These are phyloP conservation scores for Fusarium sublunatum DNA, from an alignment of 2,329 filamentous ascomycete species.

Conservation along the genomic window DNA sequence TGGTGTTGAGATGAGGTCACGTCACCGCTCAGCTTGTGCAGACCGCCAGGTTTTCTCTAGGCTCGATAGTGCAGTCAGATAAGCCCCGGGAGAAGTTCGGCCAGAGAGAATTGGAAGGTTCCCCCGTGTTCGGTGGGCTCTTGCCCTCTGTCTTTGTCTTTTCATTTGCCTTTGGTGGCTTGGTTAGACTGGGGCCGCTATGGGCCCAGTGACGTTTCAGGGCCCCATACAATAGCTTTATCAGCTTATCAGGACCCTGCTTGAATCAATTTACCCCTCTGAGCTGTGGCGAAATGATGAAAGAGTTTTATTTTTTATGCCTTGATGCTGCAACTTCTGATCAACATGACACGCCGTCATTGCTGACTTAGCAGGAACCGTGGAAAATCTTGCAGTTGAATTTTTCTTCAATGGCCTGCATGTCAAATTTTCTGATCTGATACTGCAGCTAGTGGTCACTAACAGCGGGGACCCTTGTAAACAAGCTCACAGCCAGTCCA, in stretches of 20 bases:
- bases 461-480: background rate
- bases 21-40: constrained; percentile 31
- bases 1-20: constrained; percentile 16
- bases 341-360: constrained; percentile 15
- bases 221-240: constrained; percentile 24
- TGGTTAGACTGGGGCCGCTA: constrained; percentile 22
- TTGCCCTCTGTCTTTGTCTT: background rate
- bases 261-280: constrained; percentile 28
- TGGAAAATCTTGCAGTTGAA: constrained; percentile 13
- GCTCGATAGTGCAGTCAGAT: too few relatives aligned
- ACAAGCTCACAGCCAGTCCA: constrained; percentile 17
- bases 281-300: constrained; percentile 22
- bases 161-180: constrained; percentile 11
- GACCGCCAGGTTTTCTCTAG: too few relatives aligned
- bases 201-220: constrained; percentile 29
- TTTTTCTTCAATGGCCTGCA: constrained; percentile 12
- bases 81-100: constrained; percentile 35
- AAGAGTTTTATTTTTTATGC: constrained; percentile 20
- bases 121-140: constrained; percentile 32
- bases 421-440: constrained; percentile 14
- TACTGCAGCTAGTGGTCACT: too few relatives aligned
- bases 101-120: constrained; percentile 30
- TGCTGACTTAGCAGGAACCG: background rate
- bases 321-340: constrained; percentile 4
- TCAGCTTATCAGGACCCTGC: constrained; percentile 23